Conservation (phyloP, 2,329 filamentous ascomycete species). For the Hypoxylon sp. region DNA sequence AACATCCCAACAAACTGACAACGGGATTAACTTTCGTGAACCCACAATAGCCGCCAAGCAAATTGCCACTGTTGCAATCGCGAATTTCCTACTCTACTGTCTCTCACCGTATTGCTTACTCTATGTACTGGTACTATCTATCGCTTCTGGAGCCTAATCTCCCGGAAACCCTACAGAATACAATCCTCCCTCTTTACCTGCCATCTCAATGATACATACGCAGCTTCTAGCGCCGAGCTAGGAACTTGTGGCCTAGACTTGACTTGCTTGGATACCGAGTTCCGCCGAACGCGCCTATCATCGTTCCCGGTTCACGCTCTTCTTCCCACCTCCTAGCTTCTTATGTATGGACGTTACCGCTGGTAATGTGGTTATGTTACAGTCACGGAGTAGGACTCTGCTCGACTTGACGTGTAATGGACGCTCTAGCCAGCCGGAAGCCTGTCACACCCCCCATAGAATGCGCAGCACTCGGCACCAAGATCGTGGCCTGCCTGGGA, state of each 20-base stretch:
- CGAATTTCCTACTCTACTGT: conserved; percentile 21
- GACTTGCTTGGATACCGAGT: conserved; percentile 31
- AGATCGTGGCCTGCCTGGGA: conserved; percentile 21
- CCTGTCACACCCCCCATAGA: conserved; percentile 5
- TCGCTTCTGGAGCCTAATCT: conserved; percentile 42
- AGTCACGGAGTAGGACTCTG: conserved; percentile 31
- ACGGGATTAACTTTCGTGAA: conserved; percentile 29
- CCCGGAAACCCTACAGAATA: conserved; percentile 38
- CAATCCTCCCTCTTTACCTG: conserved; percentile 24
- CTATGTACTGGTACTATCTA: conserved; percentile 38
- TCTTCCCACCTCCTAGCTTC: conserved; percentile 10
- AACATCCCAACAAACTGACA: conserved; percentile 35
- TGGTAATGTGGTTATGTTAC: conserved; percentile 27
- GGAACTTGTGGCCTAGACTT: conserved; percentile 22
- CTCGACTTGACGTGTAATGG: conserved; percentile 25
- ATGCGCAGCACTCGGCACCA: conserved; percentile 30
- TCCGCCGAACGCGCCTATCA: conserved; percentile 23
- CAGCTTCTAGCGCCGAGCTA: conserved; percentile 29
- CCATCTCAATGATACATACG: conserved; percentile 26
- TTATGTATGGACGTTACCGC: conserved; percentile 21
- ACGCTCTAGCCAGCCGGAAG: conserved; percentile 13
- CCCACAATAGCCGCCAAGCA: conserved; percentile 34
- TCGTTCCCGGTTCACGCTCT: conserved; percentile 24
- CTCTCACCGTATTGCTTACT: conserved; percentile 42
- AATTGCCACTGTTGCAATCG: conserved; percentile 38